Evolutionary conservation across 2,329 filamentous ascomycete species (phyloP).

Genomic region (Talaromyces sp.): DNA sequence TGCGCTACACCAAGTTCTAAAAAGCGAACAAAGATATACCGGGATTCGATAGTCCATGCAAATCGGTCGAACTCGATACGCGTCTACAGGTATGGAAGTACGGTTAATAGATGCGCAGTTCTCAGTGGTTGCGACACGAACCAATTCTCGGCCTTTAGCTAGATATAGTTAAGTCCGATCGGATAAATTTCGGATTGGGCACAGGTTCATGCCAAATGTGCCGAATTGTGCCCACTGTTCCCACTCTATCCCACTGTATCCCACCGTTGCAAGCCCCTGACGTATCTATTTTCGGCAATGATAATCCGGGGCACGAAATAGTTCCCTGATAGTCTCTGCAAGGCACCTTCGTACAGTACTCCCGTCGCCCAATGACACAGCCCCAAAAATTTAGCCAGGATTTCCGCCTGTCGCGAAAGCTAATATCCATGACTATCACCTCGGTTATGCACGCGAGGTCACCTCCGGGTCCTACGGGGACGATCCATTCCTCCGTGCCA

Average conservation of each 20-base stretch:
- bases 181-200: constrained; percentile 10
- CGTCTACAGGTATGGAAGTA: too few relatives aligned
- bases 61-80: background rate
- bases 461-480: constrained; percentile 1
- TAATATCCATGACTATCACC: background rate
- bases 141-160: background rate
- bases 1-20: constrained; percentile 27
- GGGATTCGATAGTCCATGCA: background rate
- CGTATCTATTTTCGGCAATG: constrained; percentile 14
- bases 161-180: background rate
- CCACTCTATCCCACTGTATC: background rate
- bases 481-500: constrained; percentile 15
- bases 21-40: background rate
- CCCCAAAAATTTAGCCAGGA: too few relatives aligned
- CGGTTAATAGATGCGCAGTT: background rate
- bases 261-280: constrained; percentile 15
- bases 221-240: too few relatives aligned
- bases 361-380: background rate
- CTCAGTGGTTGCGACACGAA: background rate
- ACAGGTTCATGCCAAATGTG: background rate
- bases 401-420: constrained; percentile 2
- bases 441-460: constrained; percentile 21
- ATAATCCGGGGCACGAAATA: constrained; percentile 14
- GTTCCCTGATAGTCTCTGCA: constrained; percentile 6
- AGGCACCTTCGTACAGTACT: background rate